Evolutionary conservation across 208 protist genomes (phyloP), one percentile per base, ranked within the genome.

Genomic region (Crithidia mellificae): DNA sequence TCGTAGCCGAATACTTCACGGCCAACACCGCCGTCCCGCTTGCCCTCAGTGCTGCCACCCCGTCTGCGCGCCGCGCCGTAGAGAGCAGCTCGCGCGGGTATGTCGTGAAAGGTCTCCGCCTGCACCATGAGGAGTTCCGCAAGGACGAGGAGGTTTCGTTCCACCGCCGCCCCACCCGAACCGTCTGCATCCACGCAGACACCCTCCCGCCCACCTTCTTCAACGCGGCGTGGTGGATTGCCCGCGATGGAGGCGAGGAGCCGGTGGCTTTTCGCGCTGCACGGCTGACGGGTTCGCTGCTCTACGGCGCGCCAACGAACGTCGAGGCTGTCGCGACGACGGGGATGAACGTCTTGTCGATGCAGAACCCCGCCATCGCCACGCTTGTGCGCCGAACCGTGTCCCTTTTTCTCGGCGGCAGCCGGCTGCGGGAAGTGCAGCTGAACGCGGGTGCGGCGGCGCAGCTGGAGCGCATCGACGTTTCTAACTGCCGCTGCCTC

Each of bases 111-210:
- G 62, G 62, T 1, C 22, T 67, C 6, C 62, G 62, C 32, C 46
- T 54, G 24, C 62, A 67, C 47, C 36, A 39, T 38, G 50, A 55
- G 36, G 49, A 53, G 32, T 29, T 49, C 50, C 46, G 62, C 62
- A 57, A 41, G 36, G 62, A 67, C 49, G 62, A 38, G 24, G 62
- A 67, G 24, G 46, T 57, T 1, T 57, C 62, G 34, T 67, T 29
- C 36, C 49, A 49, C 36, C 62, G 32, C 32, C 62, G 38, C 14
- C 62, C 62, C 20, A 53, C 49, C 0, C 62, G 62, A 22, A 67
- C 62, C 50, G 49, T 67, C 49, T 67, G 62, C 50, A 57, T 67
- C 14, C 62, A 67, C 62, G 50, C 47, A 2, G 62, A 56, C n/a
- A 20, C 22, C 6, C 30, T 57, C 6, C 62, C 47, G 7, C 24